Conservation (phyloP, 1,284 basidiomycete genomes). For the Peniophora sp. region DNA sequence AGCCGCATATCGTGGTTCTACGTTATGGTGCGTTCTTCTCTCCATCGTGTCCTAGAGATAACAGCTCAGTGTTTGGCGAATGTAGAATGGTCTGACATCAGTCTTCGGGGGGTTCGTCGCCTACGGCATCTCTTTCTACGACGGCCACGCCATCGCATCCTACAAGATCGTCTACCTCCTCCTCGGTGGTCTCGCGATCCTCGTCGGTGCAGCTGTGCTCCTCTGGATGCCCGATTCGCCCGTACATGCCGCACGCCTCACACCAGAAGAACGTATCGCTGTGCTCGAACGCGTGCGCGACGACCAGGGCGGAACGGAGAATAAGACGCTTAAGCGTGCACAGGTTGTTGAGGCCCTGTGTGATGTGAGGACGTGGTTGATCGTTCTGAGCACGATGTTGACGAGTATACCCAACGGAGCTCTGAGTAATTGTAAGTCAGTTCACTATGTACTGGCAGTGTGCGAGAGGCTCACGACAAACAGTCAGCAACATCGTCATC, state of each 20-base stretch:
- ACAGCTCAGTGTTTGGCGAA: background rate
- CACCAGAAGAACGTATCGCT: conserved; percentile 52
- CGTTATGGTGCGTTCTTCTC: conserved; percentile 41
- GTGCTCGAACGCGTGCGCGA: conserved; percentile 61
- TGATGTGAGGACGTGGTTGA: conserved; percentile 59
- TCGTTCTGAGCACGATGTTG: conserved; percentile 51
- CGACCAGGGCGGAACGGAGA: conserved; percentile 58
- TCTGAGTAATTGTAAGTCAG: conserved; percentile 50
- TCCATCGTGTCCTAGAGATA: conserved; percentile 32
- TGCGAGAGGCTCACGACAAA: too few species aligned
- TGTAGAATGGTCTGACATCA: background rate
- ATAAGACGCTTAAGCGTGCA: conserved; percentile 51
- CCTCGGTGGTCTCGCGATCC: conserved; percentile 51
- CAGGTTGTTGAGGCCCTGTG: conserved; percentile 51
- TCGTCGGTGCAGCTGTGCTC: conserved; percentile 49
- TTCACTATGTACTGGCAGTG: background rate
- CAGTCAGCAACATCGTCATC: conserved; percentile 57
- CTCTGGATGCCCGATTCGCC: conserved; percentile 63
- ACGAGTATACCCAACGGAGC: conserved; percentile 62
- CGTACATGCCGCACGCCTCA: conserved; percentile 49
- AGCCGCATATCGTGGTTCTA: conserved; percentile 61
- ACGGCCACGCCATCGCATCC: conserved; percentile 36
- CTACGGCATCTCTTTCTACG: conserved; percentile 40
- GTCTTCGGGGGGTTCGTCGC: conserved; percentile 26
- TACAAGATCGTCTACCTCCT: conserved; percentile 60